Base-by-base conservation (phyloP, 176 grass and related monocot species). In the Cymbopogon citratus region DNA sequence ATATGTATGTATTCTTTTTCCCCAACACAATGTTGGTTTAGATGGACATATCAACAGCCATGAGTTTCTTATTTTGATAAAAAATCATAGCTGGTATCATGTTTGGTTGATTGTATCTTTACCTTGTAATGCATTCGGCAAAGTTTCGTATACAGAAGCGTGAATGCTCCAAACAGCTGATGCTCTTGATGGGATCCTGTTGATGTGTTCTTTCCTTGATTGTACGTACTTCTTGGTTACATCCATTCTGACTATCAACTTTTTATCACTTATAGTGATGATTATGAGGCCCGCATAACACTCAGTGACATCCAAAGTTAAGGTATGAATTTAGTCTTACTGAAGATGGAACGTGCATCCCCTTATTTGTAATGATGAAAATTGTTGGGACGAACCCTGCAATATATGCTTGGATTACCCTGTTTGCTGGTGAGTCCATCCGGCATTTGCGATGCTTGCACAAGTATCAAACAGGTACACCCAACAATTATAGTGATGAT, bases 401-500 rank as follows among this genome's bases (percentile, higher is more conserved):
- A 51, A 72, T 27, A 87, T 97, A 90, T 98, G 95, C 62, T 77
- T 93, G 31, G 92, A 93, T 43, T 80, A 40, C 68, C 92, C 92
- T n/a, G n/a, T n/a, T n/a, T n/a, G n/a, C n/a, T n/a, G n/a, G n/a
- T n/a, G n/a, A n/a, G n/a, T n/a, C n/a, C n/a, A n/a, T n/a, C n/a
- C n/a, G n/a, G n/a, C n/a, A n/a, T n/a, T n/a, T n/a, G n/a, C n/a
- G n/a, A n/a, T n/a, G n/a, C n/a, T n/a, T n/a, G n/a, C n/a, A n/a
- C n/a, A n/a, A n/a, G n/a, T n/a, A n/a, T n/a, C n/a, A n/a, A n/a
- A n/a, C n/a, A n/a, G n/a, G n/a, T n/a, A n/a, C n/a, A n/a, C n/a
- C n/a, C n/a, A n/a, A n/a, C n/a, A n/a, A n/a, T n/a, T n/a, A n/a
- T n/a, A n/a, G n/a, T n/a, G n/a, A n/a, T n/a, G n/a, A n/a, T n/a